Base-by-base conservation (phyloP, 2,329 filamentous ascomycete genomes). In the Cadophora malorum region DNA sequence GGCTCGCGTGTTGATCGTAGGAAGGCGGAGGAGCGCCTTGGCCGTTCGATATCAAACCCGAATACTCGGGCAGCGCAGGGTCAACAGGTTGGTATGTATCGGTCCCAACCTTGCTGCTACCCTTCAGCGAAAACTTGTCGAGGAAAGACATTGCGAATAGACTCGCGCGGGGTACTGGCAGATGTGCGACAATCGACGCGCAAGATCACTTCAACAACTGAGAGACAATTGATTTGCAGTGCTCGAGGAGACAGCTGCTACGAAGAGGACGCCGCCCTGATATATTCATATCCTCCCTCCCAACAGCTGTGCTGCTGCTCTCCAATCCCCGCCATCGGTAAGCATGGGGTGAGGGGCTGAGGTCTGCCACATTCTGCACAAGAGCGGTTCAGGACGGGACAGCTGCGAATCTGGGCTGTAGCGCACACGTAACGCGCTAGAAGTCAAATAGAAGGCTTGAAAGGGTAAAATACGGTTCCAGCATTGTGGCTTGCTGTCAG, bases 51-150 rank as follows among this genome's bases (percentile, higher is more conserved):
- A 16, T 25, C 41, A 55, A 31, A n/a, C 47, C 49, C 33, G 64
- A 21, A 21, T 59, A 62, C 33, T 49, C 56, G 33, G 23, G 65
- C 33, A 25, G 45, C 31, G 52, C n/a, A 45, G n/a, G 66, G 9
- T 47, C 55, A 31, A 23, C 53, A 38, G 55, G 52, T 38, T 62
- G 31, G 23, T 70, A 53, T 4, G 52, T 23, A 25, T 72, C 45
- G 31, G 58, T 21, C 31, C 56, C 19, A 23, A 50, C 41, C 58
- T 71, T 70, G 25, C 68, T 65, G 64, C 66, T 55, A n/a, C 59
- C 67, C 53, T 50, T 58, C 23, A 60, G 19, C 10, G 67, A 68
- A 19, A 72, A 53, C 60, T 71, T 71, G 31, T 71, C 69, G 47
- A 68, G 66, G 50, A 72, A 61, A 67, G 66, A 64, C 70, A 69